Evolutionary conservation across 2,329 filamentous ascomycete genomes (phyloP), one percentile per base, ranked within the genome.

Genomic region (Penicillium sp.): DNA sequence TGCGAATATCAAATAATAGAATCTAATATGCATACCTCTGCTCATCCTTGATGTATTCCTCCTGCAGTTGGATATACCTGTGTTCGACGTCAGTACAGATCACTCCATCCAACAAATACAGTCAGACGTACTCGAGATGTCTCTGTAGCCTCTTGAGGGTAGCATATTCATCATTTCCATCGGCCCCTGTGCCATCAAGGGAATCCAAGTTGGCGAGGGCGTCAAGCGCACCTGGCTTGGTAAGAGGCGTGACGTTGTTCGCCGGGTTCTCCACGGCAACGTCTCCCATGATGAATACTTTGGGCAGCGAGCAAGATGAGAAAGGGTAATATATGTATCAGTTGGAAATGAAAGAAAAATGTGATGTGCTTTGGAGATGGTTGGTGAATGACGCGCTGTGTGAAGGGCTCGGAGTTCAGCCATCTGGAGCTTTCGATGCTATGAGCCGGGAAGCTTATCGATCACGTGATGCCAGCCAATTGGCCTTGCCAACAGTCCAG

Each of bases 21-120:
- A 40, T 19, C 15, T 15, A 12, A 8, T 26, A 34, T 34, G 53
- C 68, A 48, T 72, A 87, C 85, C 88, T 84, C 76, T 98, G 93
- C 78, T 98, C 93, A 82, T 98, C 93, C 77, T 98, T 98, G 82
- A 98, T 98, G 73, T 98, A 98, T 71, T 98, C 93, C 74, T 98
- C 93, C 75, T 98, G 93, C 62, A 98, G 80, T 73, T 96, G 88
- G 69, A 97, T 95, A 72, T 95, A 88, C 70, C 85, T 88, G 61
- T 56, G 53, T 34, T 38, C 48, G 45, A 52, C 39, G 54, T 64
- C 52, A 65, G 56, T 55, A 45, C 31, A 40, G 32, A 38, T 32
- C 37, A 43, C 22, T n/a, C 54, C 42, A 46, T 51, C 24, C 10
- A 29, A 38, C 19, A 26, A 13, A 38, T 28, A 29, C 15, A 43